phyloP scores from a whole-genome alignment of 1,139 yeast species.

The Wickerhamiella pararugosa region DNA sequence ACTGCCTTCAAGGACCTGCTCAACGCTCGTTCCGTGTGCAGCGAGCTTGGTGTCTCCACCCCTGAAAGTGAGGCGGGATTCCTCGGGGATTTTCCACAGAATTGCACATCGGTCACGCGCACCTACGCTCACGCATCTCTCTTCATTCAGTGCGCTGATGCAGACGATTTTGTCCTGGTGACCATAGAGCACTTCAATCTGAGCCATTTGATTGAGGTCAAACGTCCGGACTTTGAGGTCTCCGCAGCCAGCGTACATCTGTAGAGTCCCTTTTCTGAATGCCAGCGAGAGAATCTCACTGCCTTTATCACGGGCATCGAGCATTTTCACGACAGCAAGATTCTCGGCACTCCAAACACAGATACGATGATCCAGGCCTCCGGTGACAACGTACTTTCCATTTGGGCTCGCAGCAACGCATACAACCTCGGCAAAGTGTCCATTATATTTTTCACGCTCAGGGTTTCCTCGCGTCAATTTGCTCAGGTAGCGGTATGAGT shows the following conservation, averaged over 20 bases:
- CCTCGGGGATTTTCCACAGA: constrained; percentile 94
- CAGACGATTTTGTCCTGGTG: constrained; percentile 85
- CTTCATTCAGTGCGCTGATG: constrained; percentile 64
- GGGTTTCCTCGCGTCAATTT: not conserved
- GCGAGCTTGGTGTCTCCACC: constrained; percentile 49
- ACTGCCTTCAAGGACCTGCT: constrained; percentile 54
- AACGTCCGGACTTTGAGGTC: constrained; percentile 83
- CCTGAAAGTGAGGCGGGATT: constrained; percentile 80
- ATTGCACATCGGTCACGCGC: constrained; percentile 88
- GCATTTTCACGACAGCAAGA: constrained; percentile 55
- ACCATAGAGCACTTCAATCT: constrained; percentile 81
- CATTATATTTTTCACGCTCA: constrained; percentile 25
- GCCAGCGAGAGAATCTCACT: constrained; percentile 59
- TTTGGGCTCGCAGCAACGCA: constrained; percentile 78
- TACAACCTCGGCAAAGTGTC: constrained; percentile 62
- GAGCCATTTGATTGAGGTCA: constrained; percentile 73
- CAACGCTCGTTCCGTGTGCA: constrained; percentile 25
- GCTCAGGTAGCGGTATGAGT: not conserved
- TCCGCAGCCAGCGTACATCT: constrained; percentile 82
- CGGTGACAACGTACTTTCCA: constrained; percentile 79
- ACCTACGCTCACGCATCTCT: constrained; percentile 92
- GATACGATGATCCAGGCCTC: constrained; percentile 69
- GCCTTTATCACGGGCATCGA: constrained; percentile 54
- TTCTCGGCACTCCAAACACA: constrained; percentile 78
- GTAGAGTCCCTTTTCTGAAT: constrained; percentile 71